Conservation (phyloP, 2,329 filamentous ascomycete species). For the Lecanicillium sp. region DNA sequence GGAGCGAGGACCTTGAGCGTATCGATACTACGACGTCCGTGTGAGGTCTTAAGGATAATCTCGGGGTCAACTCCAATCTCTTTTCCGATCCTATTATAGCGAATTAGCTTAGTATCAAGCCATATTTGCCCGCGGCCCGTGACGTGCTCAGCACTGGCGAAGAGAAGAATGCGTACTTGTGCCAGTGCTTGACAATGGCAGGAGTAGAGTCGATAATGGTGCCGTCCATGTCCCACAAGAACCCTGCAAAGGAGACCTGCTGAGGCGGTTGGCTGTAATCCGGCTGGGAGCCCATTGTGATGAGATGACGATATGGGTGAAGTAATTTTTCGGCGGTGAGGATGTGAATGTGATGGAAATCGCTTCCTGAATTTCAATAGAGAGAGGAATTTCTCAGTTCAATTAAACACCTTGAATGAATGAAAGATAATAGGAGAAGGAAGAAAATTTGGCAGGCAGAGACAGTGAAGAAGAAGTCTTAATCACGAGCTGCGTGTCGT, state of each 20-base stretch:
- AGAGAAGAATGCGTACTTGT: slow-evolving; percentile 45
- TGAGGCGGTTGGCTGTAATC: slow-evolving; percentile 39
- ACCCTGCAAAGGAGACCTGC: slow-evolving; percentile 45
- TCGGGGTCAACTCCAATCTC: slow-evolving; percentile 82
- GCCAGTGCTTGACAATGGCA: slow-evolving; percentile 74
- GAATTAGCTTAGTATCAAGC: slow-evolving; percentile 9
- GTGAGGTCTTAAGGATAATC: slow-evolving; percentile 81
- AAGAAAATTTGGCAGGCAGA: background rate
- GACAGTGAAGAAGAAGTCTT: background rate
- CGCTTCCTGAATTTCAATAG: no score
- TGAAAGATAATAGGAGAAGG: background rate
- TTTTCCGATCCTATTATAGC: slow-evolving; percentile 56
- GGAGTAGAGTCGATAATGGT: slow-evolving; percentile 78
- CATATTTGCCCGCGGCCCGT: background rate
- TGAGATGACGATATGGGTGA: background rate
- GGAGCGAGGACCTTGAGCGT: slow-evolving; percentile 72
- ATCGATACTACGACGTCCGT: slow-evolving; percentile 86
- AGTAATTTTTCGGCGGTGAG: background rate
- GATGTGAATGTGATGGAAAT: background rate
- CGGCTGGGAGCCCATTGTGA: slow-evolving; percentile 29
- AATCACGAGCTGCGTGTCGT: background rate
- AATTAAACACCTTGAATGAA: no score
- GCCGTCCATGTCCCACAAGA: slow-evolving; percentile 73
- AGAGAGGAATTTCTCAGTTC: no score
- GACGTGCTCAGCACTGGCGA: no score